Evolutionary conservation across 1,284 basidiomycete species (phyloP), one percentile per base, ranked within the genome.

Genomic region (Peniophora sp.): DNA sequence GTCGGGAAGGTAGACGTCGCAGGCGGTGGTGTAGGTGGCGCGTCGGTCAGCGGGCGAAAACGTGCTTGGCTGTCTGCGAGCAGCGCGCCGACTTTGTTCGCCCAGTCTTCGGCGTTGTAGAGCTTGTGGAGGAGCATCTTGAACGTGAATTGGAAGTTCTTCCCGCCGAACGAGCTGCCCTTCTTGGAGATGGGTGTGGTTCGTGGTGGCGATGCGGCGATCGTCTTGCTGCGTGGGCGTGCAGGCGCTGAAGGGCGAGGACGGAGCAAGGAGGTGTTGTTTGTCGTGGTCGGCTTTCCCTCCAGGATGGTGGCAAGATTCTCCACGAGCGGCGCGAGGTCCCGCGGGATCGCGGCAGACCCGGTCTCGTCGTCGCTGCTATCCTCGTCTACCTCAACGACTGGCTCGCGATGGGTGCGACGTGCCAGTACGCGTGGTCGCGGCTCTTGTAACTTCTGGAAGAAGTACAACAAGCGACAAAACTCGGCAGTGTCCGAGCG

Each of bases 81-180:
- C 42, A 76, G 73, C 24, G 72, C 71, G 58, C 74, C 75, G 50
- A 83, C 75, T 63, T 78, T 81, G 55, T 66, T 67, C 1, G 66
- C 69, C 76, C 82, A 85, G 49, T 82, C 80, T n/a, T 75, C 74
- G 52, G 76, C 62, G 51, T 75, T 70, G 62, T 83, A 83, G 10
- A 83, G 67, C 59, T 80, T 77, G 66, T 85, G 78, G 50, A 83
- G 60, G 75, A 81, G 78, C 58, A 79, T 68, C 58, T 76, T 77
- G 70, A 83, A 85, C 24, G 78, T 83, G 67, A 84, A 84, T 14
- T 71, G 70, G 58, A 74, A 79, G 18, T 66, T 65, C 37, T 52
- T 55, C 53, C 68, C 68, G 1, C 57, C 68, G 3, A 73, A 57
- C 2, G 75, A 6, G 75, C 52, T 79, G 79, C 36, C 65, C 65